Evolutionary conservation across 306 rosid species (phyloP).

Genomic region (Cucumis melo): DNA sequence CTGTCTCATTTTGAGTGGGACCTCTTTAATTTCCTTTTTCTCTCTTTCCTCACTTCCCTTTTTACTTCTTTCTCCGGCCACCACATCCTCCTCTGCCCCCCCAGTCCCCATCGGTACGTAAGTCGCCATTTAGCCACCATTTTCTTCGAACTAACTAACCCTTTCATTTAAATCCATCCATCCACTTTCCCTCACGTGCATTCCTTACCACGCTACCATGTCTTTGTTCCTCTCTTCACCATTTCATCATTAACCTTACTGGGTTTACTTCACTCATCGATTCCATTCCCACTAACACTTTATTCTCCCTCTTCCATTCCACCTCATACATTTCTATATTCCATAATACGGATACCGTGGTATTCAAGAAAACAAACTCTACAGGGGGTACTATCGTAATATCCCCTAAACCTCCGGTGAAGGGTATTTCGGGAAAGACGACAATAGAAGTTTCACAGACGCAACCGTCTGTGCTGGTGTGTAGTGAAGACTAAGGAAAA

Average conservation of each 20-base stretch:
- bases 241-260: not conserved
- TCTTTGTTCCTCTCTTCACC: too few relatives aligned
- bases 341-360: constrained; percentile 1
- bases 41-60: not conserved
- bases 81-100: not conserved
- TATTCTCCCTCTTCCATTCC: not conserved
- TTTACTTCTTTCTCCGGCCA: constrained; percentile 1
- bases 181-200: not conserved
- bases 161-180: not conserved
- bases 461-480: constrained; percentile 15
- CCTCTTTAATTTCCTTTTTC: not conserved
- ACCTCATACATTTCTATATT: not conserved
- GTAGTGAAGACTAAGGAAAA: constrained; percentile 45
- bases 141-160: not conserved
- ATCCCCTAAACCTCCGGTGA: too few relatives aligned
- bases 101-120: not conserved
- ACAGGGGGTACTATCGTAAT: constrained; percentile 22
- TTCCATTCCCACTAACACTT: constrained; percentile 13
- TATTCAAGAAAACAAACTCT: not conserved
- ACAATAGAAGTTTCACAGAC: constrained; percentile 12
- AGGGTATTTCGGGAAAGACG: constrained; percentile 19
- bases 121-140: constrained; percentile 2
- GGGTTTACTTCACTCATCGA: not conserved
- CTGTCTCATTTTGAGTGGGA: constrained; percentile 28
- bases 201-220: not conserved